phyloP scores from a whole-genome alignment of 306 rosid species.

The Begonia loranthoides region DNA sequence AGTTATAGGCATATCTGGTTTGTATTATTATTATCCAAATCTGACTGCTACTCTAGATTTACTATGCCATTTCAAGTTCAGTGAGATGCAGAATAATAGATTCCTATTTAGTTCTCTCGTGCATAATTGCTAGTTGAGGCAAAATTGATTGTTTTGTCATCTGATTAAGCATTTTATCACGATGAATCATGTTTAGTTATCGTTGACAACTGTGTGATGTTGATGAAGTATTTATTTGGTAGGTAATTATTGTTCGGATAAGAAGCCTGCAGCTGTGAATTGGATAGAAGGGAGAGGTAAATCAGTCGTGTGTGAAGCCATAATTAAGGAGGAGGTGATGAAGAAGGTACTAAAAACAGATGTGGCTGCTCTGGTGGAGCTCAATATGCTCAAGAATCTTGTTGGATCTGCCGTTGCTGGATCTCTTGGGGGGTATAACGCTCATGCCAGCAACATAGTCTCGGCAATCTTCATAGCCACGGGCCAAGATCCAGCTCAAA shows the following conservation, averaged over 20 bases:
- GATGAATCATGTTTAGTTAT: no score
- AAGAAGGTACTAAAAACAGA: slow-evolving; percentile 55
- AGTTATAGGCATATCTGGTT: slow-evolving; percentile 63
- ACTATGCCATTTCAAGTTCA: background rate
- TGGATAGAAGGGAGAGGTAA: slow-evolving; percentile 74
- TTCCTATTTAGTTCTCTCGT: no score
- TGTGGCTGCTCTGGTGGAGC: slow-evolving; percentile 42
- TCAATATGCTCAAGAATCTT: slow-evolving; percentile 61
- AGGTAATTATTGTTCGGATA: slow-evolving; percentile 69
- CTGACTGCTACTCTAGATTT: background rate
- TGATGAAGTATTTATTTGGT: background rate
- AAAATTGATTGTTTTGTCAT: no score
- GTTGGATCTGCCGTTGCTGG: slow-evolving; percentile 61
- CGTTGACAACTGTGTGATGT: no score
- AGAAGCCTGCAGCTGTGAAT: slow-evolving; percentile 60
- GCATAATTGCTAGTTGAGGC: no score
- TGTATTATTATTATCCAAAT: background rate
- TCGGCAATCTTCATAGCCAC: slow-evolving; percentile 61
- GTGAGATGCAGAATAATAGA: no score
- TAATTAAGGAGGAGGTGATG: slow-evolving; percentile 44
- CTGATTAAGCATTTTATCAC: no score
- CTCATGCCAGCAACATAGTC: slow-evolving; percentile 74
- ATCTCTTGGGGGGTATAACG: slow-evolving; percentile 66
- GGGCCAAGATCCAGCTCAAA: slow-evolving; percentile 82
- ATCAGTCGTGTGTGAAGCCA: slow-evolving; percentile 60